Conservation (phyloP, 352 stramenopile species). For the Pythium guiyangense region DNA sequence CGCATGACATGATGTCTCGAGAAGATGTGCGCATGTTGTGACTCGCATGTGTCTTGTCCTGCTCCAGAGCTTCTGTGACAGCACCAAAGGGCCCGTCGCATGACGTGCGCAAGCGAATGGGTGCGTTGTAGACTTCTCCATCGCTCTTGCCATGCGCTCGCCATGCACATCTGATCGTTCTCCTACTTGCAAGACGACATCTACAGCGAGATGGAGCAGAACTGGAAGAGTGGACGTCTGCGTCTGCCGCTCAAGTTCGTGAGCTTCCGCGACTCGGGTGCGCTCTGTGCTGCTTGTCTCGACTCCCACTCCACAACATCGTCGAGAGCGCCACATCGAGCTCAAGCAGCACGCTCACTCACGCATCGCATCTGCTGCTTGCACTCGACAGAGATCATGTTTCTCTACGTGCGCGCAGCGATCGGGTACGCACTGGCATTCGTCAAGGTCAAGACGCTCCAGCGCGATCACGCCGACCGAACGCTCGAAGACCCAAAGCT, state of each 20-base stretch:
- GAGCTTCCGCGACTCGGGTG: conserved; percentile 57
- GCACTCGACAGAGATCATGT: conserved; percentile 51
- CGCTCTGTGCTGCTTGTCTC: neutral
- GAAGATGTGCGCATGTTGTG: no score
- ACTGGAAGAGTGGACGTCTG: conserved; percentile 37
- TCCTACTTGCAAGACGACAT: conserved; percentile 36
- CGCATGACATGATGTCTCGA: no score
- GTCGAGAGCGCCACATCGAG: no score
- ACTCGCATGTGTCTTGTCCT: neutral
- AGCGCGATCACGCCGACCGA: conserved; percentile 31
- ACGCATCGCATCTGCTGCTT: no score
- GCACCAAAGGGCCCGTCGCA: conserved; percentile 18
- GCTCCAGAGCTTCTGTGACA: conserved; percentile 4
- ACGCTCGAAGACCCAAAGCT: conserved; percentile 22
- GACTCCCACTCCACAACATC: no score
- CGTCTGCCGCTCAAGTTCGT: conserved; percentile 65
- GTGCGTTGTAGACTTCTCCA: conserved; percentile 7
- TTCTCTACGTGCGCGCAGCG: conserved; percentile 58
- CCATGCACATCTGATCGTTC: no score
- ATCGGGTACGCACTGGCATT: conserved; percentile 65
- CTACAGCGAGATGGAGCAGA: conserved; percentile 61
- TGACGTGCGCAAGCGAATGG: conserved; percentile 46
- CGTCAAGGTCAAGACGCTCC: conserved; percentile 45
- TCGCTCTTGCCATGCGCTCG: neutral
- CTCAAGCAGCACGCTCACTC: neutral